phyloP scores from a whole-genome alignment of 345 rosid genomes.

The Nasturtium officinale region DNA sequence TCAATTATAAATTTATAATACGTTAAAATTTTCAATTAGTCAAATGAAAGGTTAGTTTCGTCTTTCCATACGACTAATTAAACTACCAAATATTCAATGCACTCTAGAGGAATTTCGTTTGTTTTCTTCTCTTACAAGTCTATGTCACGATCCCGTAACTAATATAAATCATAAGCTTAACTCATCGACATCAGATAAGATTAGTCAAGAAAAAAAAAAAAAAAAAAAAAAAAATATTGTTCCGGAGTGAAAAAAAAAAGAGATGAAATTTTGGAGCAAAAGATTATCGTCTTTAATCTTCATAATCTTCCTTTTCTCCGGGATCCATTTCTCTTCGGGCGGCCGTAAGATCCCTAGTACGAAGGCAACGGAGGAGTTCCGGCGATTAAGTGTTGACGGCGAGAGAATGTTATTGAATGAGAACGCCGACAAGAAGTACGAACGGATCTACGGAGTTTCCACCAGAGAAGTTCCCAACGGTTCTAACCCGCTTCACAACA shows the following conservation, averaged over 20 bases:
- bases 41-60: slow-evolving; percentile 30
- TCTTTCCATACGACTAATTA: neutral
- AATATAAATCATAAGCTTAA: slow-evolving; percentile 23
- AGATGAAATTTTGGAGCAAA: slow-evolving; percentile 33
- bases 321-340: slow-evolving; percentile 1
- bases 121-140: slow-evolving; percentile 26
- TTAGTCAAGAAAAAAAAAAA: slow-evolving; percentile 8
- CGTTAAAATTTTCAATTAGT: slow-evolving; percentile 15
- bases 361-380: slow-evolving; percentile 16
- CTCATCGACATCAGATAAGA: slow-evolving; percentile 24
- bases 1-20: neutral
- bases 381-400: neutral
- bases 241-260: neutral
- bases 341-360: slow-evolving; percentile 20
- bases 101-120: slow-evolving; percentile 1
- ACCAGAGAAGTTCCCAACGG: slow-evolving; percentile 30
- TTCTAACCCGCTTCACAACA: slow-evolving; percentile 44
- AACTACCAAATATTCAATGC: slow-evolving; percentile 15
- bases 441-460: slow-evolving; percentile 33
- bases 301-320: slow-evolving; percentile 18
- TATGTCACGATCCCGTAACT: slow-evolving; percentile 29
- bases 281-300: slow-evolving; percentile 19
- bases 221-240: neutral
- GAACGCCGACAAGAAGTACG: slow-evolving; percentile 10
- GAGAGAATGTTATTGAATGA: slow-evolving; percentile 12